Evolutionary conservation across 1,284 basidiomycete species (phyloP).

Genomic region (Tilletia caries): DNA sequence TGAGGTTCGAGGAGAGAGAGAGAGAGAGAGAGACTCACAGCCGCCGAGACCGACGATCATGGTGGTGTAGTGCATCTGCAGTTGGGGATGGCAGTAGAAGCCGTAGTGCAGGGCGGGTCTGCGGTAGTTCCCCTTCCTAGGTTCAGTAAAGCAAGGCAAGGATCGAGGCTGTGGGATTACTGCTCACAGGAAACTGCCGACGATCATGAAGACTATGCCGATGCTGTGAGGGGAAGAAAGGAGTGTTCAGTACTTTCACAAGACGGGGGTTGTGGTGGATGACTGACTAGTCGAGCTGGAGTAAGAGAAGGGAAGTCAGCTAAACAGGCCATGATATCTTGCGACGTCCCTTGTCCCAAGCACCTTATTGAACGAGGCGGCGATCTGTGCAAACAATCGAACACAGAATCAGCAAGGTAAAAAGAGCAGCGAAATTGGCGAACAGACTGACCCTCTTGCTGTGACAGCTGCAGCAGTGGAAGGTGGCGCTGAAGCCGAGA

Average conservation of each 20-base stretch:
- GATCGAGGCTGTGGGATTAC: slow-evolving; percentile 39
- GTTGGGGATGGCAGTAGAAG: slow-evolving; percentile 46
- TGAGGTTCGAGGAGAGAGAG: slow-evolving; percentile 19
- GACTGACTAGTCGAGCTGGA: slow-evolving; percentile 40
- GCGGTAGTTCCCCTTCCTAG: no score
- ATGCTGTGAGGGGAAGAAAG: slow-evolving; percentile 17
- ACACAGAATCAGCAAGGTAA: background rate
- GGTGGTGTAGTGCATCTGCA: slow-evolving; percentile 40
- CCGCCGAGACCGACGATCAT: slow-evolving; percentile 62
- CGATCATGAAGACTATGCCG: slow-evolving; percentile 62
- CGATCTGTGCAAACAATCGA: background rate
- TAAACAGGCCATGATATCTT: background rate
- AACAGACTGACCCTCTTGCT: background rate
- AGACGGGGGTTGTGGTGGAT: no score
- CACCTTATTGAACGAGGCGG: slow-evolving; percentile 1
- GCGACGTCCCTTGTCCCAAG: no score
- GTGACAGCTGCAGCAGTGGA: slow-evolving; percentile 58
- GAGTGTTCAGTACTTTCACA: background rate
- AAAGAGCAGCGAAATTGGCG: background rate
- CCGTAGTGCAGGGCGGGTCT: slow-evolving; percentile 41
- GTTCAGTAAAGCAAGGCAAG: background rate
- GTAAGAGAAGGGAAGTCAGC: slow-evolving; percentile 12
- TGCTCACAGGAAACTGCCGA: slow-evolving; percentile 75
- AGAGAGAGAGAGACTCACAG: slow-evolving; percentile 57
- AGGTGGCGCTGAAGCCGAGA: slow-evolving; percentile 70